Base-by-base conservation (phyloP, 208 protist genomes). In the Cochliopodium minus region DNA sequence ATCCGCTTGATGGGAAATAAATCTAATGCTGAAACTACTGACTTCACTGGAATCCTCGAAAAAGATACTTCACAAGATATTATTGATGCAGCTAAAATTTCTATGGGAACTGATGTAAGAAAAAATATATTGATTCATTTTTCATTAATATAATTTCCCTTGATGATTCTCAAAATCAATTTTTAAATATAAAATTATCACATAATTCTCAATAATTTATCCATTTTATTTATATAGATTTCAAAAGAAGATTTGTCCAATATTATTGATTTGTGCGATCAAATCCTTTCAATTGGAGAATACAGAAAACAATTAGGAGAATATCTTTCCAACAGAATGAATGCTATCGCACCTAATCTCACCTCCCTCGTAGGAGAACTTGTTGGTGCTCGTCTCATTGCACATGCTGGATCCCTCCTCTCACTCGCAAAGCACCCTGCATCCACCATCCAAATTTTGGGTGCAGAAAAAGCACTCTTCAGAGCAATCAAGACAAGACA, bases 391-490 rank as follows among this genome's bases (percentile, higher is more conserved):
- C 76, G 90, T 20, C 79, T 99, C 6, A 97, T 99, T 59, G 87
- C 94, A 64, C 93, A 98, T 69, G 91, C 91, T 4, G 93, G 94
- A 65, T 90, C 80, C 11, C 79, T 99, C 2, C 81, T 96, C 20
- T 90, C 86, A 33, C 79, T 98, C 15, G 92, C 94, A 28, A 98
- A 98, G 79, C 86, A 91, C 65, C 93, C 95, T 1, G 93, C 92
- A 52, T 96, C 89, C 2, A 98, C 94, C 1, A 80, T 98, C 42
- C 94, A 98, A 77, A 97, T 99, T 60, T 79, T 98, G 13, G 95
- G 95, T 45, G 94, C 93, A 15, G 93, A 98, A 76, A 97, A 97
- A 73, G 90, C 94, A 4, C 81, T 99, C n/a, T 92, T 91, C 76
- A 79, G 86, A 50, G 87, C 87, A 22, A 74, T 98, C 30, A 98